Conservation (phyloP, 148 eudicot species). For the Rheum nobile region DNA sequence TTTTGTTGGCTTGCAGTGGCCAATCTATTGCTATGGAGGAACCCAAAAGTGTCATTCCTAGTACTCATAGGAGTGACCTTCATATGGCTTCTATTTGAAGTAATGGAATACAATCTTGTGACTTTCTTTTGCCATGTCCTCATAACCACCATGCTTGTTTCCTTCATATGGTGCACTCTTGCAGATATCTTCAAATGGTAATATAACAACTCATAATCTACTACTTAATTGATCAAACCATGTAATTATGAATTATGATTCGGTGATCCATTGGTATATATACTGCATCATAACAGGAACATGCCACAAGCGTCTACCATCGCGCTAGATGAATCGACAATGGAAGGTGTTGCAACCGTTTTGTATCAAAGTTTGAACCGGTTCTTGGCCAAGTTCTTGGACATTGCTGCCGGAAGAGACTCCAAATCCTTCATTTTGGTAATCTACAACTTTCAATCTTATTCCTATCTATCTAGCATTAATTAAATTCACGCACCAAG, state of each 20-base stretch:
- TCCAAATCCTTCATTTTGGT: constrained; percentile 34
- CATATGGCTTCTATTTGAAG: constrained; percentile 20
- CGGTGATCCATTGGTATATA: neutral
- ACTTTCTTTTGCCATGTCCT: constrained; percentile 17
- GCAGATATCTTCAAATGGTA: constrained; percentile 21
- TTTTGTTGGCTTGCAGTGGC: constrained; percentile 12
- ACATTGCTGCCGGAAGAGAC: constrained; percentile 14
- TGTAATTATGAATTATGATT: too few relatives aligned
- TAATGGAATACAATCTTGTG: constrained; percentile 16
- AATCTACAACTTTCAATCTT: neutral
- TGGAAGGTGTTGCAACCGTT: constrained; percentile 4
- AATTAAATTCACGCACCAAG: too few relatives aligned
- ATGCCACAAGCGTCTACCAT: constrained; percentile 10
- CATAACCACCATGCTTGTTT: constrained; percentile 18
- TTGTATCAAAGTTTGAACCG: neutral
- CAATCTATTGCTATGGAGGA: constrained; percentile 19
- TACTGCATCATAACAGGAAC: constrained; percentile 6
- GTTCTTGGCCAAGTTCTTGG: constrained; percentile 8
- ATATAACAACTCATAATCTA: neutral
- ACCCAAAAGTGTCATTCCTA: constrained; percentile 14
- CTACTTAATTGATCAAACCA: too few relatives aligned
- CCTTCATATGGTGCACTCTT: constrained; percentile 26
- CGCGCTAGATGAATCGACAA: constrained; percentile 8
- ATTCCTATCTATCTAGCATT: too few relatives aligned
- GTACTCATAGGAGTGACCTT: constrained; percentile 14